Percentiles rank a stretch among this genome's conserved stretches.
These are phyloP conservation scores for Arabidopsis arenosa DNA, from an alignment of 345 rosid species.

Conservation along the genomic window DNA sequence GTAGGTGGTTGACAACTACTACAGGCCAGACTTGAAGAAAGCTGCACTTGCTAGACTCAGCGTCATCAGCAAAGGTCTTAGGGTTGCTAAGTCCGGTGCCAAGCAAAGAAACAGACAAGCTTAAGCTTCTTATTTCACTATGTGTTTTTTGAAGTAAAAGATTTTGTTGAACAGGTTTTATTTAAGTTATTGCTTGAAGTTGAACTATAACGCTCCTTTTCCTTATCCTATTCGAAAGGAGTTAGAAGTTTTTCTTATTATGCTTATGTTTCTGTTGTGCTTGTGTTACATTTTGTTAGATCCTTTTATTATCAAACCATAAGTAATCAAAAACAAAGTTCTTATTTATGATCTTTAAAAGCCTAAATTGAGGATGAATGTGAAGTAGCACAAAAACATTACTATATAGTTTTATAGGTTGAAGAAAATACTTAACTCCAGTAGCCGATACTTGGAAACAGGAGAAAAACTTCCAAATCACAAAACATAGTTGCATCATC, in stretches of 20 bases:
- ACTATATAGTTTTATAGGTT: too few relatives aligned
- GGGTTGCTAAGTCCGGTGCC: conserved; percentile 84
- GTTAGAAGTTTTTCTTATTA: neutral
- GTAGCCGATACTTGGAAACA: too few relatives aligned
- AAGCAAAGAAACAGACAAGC: conserved; percentile 93
- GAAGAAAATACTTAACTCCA: too few relatives aligned
- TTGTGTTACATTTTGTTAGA: neutral
- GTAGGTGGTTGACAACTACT: conserved; percentile 86
- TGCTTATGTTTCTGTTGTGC: neutral
- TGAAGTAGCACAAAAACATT: too few relatives aligned
- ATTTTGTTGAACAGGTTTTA: conserved; percentile 39
- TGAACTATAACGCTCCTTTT: conserved; percentile 28
- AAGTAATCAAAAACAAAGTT: neutral
- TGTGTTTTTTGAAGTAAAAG: conserved; percentile 34
- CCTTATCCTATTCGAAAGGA: conserved; percentile 16
- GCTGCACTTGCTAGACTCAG: conserved; percentile 93
- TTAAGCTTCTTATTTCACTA: neutral
- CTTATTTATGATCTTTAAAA: too few relatives aligned
- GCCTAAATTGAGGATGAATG: too few relatives aligned
- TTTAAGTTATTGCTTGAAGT: conserved; percentile 21
- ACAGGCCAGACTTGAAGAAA: conserved; percentile 87
- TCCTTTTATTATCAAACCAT: neutral
- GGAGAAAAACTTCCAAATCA: too few relatives aligned
- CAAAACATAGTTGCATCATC: too few relatives aligned
- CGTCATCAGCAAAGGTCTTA: conserved; percentile 76